phyloP scores from a whole-genome alignment of 495 filamentous ascomycete species.

The Penicillium turbatum region DNA sequence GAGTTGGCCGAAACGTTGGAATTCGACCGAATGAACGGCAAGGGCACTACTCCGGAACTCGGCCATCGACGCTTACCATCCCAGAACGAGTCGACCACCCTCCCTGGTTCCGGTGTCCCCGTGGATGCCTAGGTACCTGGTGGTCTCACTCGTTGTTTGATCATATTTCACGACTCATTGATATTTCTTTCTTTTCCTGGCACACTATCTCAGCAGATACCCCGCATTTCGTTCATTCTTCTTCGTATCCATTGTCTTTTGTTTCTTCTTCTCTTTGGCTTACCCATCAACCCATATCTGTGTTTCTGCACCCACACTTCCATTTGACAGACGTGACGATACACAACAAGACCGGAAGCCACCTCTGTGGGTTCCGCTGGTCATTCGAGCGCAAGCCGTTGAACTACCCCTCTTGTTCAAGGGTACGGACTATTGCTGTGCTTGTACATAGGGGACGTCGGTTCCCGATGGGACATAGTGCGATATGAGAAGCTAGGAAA shows the following conservation, averaged over 20 bases:
- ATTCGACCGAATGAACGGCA: constrained; percentile 44
- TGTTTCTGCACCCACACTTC: background rate
- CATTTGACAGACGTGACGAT: background rate
- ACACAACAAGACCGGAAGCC: background rate
- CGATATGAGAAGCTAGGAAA: background rate
- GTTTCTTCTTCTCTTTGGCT: background rate
- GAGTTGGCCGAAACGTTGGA: constrained; percentile 46
- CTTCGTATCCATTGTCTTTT: constrained; percentile 10
- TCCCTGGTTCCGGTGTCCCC: constrained; percentile 29
- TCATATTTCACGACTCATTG: constrained; percentile 31
- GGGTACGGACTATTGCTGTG: background rate
- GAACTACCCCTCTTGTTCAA: background rate
- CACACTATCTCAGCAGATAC: constrained; percentile 22
- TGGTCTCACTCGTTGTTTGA: constrained; percentile 3
- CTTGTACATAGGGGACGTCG: background rate
- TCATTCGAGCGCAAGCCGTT: background rate
- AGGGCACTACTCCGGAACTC: constrained; percentile 31
- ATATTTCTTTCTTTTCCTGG: constrained; percentile 28
- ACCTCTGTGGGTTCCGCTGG: background rate
- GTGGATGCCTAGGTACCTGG: constrained; percentile 31
- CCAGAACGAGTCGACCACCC: constrained; percentile 22
- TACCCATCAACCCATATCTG: background rate
- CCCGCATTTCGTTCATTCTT: constrained; percentile 19
- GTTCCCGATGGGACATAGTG: background rate
- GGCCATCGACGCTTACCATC: constrained; percentile 19